These are phyloP conservation scores for Torrubiella hemipterigena DNA, from an alignment of 2,329 filamentous ascomycete species.

Conservation along the genomic window DNA sequence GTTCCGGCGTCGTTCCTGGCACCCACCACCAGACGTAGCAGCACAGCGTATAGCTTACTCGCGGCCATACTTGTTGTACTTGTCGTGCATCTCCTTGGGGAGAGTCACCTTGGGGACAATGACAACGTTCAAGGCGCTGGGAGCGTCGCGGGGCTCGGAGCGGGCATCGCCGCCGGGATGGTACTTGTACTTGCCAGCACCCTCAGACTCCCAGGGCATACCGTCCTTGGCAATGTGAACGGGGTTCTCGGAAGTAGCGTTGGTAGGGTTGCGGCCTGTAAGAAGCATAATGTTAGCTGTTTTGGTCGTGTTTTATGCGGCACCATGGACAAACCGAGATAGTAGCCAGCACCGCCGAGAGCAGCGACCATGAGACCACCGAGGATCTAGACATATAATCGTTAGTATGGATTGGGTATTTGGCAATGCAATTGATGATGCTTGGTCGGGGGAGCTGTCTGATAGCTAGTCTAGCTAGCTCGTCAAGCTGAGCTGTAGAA, in stretches of 20 bases:
- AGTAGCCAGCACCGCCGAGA: conserved; percentile 80
- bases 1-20: no score
- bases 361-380: conserved; percentile 82
- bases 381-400: conserved; percentile 53
- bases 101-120: conserved; percentile 88
- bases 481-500: no score
- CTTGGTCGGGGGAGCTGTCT: conserved; percentile 8
- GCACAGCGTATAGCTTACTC: no score
- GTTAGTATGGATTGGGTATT: conserved; percentile 5
- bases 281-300: conserved; percentile 1
- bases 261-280: conserved; percentile 71
- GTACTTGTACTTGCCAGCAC: conserved; percentile 59
- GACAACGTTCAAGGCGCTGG: conserved; percentile 89
- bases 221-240: conserved; percentile 63
- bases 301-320: background rate
- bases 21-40: no score
- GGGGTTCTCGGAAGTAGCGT: conserved; percentile 65
- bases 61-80: conserved; percentile 99
- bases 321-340: conserved; percentile 65
- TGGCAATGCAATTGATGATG: conserved; percentile 2
- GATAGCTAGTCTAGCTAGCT: no score
- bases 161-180: conserved; percentile 74
- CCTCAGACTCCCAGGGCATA: conserved; percentile 82
- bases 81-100: conserved; percentile 86
- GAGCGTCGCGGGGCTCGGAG: conserved; percentile 72